These are phyloP conservation scores for Panellus pusillus DNA, from an alignment of 768 basidiomycete species.

Conservation along the genomic window DNA sequence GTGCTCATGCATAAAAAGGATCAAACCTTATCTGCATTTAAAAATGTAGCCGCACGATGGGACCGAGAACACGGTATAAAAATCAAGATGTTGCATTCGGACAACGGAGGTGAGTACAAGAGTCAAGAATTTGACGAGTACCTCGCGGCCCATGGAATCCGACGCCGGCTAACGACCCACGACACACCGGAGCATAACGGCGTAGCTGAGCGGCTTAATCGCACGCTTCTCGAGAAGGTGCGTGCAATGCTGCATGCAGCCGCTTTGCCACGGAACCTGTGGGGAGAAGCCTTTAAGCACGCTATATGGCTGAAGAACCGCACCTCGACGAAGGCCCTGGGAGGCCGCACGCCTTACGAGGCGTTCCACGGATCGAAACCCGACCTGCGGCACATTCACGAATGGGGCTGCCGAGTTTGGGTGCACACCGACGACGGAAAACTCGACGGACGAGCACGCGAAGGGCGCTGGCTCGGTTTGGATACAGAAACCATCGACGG, in stretches of 20 bases:
- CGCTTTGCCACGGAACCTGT: conserved; percentile 30
- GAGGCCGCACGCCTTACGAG: conserved; percentile 25
- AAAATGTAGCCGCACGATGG: conserved; percentile 22
- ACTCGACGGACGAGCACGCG: no score
- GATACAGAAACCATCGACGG: conserved; percentile 30
- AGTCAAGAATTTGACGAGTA: conserved; percentile 22
- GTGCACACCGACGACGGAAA: conserved; percentile 24
- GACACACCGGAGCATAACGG: conserved; percentile 38
- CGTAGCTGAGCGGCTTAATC: conserved; percentile 37
- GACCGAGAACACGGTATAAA: conserved; percentile 25
- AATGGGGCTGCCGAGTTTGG: conserved; percentile 24
- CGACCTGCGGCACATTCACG: conserved; percentile 20
- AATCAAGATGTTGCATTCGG: conserved; percentile 30
- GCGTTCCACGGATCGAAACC: conserved; percentile 23
- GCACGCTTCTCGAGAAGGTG: conserved; percentile 29
- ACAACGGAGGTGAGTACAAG: conserved; percentile 31
- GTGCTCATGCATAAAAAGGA: conserved; percentile 30
- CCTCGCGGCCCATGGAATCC: conserved; percentile 22
- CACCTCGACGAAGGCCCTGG: conserved; percentile 23
- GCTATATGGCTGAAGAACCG: conserved; percentile 30
- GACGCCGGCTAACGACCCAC: conserved; percentile 24
- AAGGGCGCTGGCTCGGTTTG: conserved; percentile 36
- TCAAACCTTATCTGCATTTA: conserved; percentile 26
- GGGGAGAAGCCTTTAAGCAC: conserved; percentile 31
- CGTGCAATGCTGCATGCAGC: conserved; percentile 29